Conservation (phyloP, 192 early-diverging fungal species). For the Physocladia obscura region DNA sequence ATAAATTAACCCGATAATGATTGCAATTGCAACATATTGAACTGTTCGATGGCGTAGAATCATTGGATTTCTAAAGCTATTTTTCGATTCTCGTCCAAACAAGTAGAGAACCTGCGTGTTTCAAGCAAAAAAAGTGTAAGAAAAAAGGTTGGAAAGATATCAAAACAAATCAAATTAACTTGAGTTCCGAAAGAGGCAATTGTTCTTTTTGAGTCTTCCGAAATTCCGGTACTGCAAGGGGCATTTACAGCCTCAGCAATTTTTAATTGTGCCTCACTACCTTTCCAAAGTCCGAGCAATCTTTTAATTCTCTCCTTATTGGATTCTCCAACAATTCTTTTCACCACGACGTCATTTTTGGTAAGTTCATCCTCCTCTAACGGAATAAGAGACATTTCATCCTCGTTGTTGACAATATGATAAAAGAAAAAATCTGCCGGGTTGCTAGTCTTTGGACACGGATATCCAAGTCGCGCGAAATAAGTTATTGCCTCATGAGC, state of each 20-base stretch:
- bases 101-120: slow-evolving; percentile 45
- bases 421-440: slow-evolving; percentile 63
- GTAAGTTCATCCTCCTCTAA: neutral
- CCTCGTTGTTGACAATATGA: slow-evolving; percentile 49
- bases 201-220: slow-evolving; percentile 12
- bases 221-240: slow-evolving; percentile 35
- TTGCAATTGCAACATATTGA: slow-evolving; percentile 47
- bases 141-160: neutral
- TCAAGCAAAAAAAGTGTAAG: slow-evolving; percentile 1
- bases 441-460: slow-evolving; percentile 53
- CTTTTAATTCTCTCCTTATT: slow-evolving; percentile 25
- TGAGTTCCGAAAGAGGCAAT: slow-evolving; percentile 6
- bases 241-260: slow-evolving; percentile 24
- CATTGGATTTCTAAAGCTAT: slow-evolving; percentile 53
- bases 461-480: slow-evolving; percentile 43
- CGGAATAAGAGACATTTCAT: slow-evolving; percentile 12
- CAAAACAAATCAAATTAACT: slow-evolving; percentile 8
- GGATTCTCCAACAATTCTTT: slow-evolving; percentile 17
- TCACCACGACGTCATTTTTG: neutral
- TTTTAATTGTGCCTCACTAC: slow-evolving; percentile 25
- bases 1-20: slow-evolving; percentile 57
- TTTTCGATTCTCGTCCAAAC: slow-evolving; percentile 39
- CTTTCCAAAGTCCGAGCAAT: slow-evolving; percentile 44
- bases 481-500: slow-evolving; percentile 46
- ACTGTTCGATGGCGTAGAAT: slow-evolving; percentile 44